Evolutionary conservation across 2,329 filamentous ascomycete genomes (phyloP).

Genomic region (Botrytis galanthina): DNA sequence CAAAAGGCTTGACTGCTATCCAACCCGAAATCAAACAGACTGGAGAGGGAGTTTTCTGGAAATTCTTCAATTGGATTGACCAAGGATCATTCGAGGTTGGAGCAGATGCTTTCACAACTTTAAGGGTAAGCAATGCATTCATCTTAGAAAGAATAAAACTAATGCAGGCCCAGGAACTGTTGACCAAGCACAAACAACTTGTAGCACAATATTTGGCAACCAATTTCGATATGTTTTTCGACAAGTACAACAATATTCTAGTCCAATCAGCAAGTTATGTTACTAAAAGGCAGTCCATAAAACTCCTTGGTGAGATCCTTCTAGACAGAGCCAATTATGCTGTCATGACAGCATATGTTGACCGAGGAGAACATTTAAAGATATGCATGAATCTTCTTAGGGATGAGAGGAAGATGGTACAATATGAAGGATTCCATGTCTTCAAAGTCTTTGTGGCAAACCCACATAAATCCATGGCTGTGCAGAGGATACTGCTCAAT

Average conservation of each 20-base stretch:
- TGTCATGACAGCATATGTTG: constrained; percentile 97
- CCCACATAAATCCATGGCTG: constrained; percentile 93
- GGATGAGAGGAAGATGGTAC: constrained; percentile 97
- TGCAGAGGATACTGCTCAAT: constrained; percentile 94
- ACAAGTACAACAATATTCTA: constrained; percentile 81
- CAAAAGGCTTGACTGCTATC: constrained; percentile 74
- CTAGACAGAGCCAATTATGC: constrained; percentile 95
- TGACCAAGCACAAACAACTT: constrained; percentile 90
- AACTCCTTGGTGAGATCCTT: constrained; percentile 90
- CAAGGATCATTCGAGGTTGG: constrained; percentile 94
- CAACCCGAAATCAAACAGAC: constrained; percentile 72
- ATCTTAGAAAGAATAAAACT: constrained; percentile 16
- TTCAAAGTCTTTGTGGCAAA: constrained; percentile 99
- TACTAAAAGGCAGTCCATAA: constrained; percentile 97
- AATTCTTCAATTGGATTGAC: constrained; percentile 96
- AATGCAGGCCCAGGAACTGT: constrained; percentile 66
- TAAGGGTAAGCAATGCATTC: constrained; percentile 61
- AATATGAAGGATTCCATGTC: constrained; percentile 98
- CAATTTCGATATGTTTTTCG: constrained; percentile 93
- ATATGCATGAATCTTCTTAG: constrained; percentile 96
- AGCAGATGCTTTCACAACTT: constrained; percentile 96
- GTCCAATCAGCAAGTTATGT: constrained; percentile 95
- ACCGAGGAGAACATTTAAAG: constrained; percentile 92
- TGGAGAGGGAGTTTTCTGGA: constrained; percentile 89
- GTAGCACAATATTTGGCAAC: constrained; percentile 83